Evolutionary conservation across 2,329 filamentous ascomycete species (phyloP).

Genomic region (Ophiosphaerella narmari): DNA sequence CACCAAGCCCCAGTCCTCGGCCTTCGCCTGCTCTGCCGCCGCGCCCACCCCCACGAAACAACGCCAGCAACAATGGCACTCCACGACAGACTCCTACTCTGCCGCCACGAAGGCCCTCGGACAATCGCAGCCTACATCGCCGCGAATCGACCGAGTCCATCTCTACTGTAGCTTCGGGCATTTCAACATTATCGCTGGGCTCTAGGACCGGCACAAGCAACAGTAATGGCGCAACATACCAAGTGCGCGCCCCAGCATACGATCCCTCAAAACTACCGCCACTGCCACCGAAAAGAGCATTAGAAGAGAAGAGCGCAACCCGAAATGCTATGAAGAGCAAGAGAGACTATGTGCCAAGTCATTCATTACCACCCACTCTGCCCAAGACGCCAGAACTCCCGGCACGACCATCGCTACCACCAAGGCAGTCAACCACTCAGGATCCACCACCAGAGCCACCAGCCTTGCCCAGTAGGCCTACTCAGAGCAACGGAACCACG

Average conservation of each 20-base stretch:
- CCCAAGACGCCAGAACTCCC: conserved; percentile 31
- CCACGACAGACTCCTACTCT: conserved; percentile 46
- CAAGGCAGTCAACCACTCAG: conserved; percentile 15
- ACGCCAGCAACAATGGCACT: conserved; percentile 45
- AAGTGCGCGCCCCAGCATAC: conserved; percentile 61
- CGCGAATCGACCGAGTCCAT: conserved; percentile 54
- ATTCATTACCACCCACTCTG: conserved; percentile 32
- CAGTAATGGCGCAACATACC: conserved; percentile 38
- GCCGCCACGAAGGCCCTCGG: conserved; percentile 52
- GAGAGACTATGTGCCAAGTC: conserved; percentile 28
- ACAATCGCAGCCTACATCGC: conserved; percentile 35
- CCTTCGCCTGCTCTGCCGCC: conserved; percentile 40
- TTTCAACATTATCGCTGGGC: conserved; percentile 55
- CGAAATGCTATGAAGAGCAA: conserved; percentile 45
- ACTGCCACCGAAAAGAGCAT: conserved; percentile 56
- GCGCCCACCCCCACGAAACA: conserved; percentile 56
- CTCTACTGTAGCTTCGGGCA: conserved; percentile 54
- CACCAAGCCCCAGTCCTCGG: conserved; percentile 20
- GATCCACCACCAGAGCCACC: conserved; percentile 19
- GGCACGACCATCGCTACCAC: conserved; percentile 25
- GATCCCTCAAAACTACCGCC: conserved; percentile 60
- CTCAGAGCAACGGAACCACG: conserved; percentile 7
- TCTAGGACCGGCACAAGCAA: conserved; percentile 47
- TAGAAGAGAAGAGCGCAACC: conserved; percentile 46
- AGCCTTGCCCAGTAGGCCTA: conserved; percentile 19